Conservation (phyloP, 208 protist species). For the Porcisia deanei region DNA sequence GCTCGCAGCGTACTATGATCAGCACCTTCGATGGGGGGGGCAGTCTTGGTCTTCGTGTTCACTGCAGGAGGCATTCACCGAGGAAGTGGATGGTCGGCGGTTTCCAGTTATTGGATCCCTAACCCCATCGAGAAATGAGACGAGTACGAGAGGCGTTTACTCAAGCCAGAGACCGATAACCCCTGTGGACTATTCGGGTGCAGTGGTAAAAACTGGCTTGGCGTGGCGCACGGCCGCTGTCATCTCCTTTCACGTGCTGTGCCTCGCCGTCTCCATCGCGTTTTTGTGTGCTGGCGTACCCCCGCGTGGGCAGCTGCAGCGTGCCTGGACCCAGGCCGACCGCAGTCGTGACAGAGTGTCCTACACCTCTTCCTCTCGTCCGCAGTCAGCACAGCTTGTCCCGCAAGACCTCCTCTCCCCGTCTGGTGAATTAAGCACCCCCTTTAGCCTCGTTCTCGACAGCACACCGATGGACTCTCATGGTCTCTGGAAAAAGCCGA, state of each 20-base stretch:
- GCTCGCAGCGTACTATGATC: slow-evolving; percentile 30
- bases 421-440: not conserved
- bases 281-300: slow-evolving; percentile 50
- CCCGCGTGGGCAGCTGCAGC: slow-evolving; percentile 46
- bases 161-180: not conserved
- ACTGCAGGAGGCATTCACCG: not conserved
- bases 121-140: not conserved
- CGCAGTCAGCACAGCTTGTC: slow-evolving; percentile 26
- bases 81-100: too few relatives aligned
- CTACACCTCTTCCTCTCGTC: slow-evolving; percentile 18
- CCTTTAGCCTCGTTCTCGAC: slow-evolving; percentile 19
- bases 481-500: not conserved
- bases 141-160: not conserved
- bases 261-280: slow-evolving; percentile 45
- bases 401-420: slow-evolving; percentile 23
- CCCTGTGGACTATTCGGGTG: not conserved
- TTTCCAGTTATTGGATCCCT: not conserved
- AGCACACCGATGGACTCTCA: slow-evolving; percentile 13
- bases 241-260: slow-evolving; percentile 41
- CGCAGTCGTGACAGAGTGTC: slow-evolving; percentile 38
- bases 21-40: slow-evolving; percentile 23
- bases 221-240: slow-evolving; percentile 37
- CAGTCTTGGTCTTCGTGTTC: not conserved
- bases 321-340: slow-evolving; percentile 61
- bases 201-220: slow-evolving; percentile 20